A percentile compares a stretch with the other conserved stretches of the same genome.
Conservation (phyloP, 345 rosid species). For the Eucalyptus tenuipes region DNA sequence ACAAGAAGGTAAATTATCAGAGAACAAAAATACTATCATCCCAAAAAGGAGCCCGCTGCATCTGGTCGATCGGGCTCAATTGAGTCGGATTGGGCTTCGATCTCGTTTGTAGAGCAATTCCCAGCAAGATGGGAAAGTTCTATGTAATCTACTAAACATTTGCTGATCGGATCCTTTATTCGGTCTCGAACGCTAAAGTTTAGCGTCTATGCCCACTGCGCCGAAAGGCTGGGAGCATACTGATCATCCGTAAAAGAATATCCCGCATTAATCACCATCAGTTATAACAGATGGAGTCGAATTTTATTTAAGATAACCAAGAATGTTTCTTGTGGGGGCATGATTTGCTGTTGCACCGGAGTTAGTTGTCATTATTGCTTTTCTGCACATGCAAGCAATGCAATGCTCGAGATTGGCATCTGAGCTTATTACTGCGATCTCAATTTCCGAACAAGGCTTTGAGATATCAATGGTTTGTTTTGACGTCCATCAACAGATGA, state of each 20-base stretch:
- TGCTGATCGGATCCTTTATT: not conserved
- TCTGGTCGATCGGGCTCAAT: constrained; percentile 1
- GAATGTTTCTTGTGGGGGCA: not conserved
- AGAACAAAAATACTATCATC: not conserved
- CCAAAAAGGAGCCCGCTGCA: not conserved
- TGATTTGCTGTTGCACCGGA: not conserved
- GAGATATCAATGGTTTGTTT: not conserved
- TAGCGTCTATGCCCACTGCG: not conserved
- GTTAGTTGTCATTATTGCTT: not conserved
- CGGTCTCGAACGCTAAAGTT: not conserved
- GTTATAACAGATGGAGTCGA: too few species aligned
- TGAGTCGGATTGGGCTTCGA: too few species aligned
- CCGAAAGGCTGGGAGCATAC: too few species aligned
- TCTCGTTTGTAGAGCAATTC: not conserved
- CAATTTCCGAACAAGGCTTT: not conserved
- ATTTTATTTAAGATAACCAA: too few species aligned
- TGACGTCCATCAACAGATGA: not conserved
- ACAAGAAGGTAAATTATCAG: not conserved
- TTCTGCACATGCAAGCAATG: not conserved
- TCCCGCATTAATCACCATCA: too few species aligned
- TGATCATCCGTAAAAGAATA: not conserved
- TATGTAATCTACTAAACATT: not conserved
- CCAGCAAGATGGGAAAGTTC: not conserved
- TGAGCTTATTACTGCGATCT: not conserved
- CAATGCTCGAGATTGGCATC: not conserved